These are phyloP conservation scores for Saprolegnia diclina DNA, from an alignment of 352 stramenopile species.

Conservation along the genomic window DNA sequence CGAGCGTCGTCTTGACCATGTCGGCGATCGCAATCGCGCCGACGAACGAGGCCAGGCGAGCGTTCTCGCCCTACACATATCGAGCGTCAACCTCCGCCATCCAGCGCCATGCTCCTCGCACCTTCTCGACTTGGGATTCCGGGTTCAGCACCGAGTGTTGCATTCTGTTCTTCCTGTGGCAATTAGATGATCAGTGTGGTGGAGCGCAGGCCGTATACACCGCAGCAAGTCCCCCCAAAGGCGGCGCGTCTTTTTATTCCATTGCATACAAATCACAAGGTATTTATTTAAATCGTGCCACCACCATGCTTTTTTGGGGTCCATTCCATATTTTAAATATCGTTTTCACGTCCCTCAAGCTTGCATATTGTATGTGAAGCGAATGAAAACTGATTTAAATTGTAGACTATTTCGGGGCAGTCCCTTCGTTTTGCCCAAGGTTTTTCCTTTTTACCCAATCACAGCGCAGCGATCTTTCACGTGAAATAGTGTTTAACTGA, in stretches of 20 bases:
- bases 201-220: constrained; percentile 1
- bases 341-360: not conserved
- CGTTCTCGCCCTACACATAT: constrained; percentile 92
- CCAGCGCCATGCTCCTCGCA: constrained; percentile 6
- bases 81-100: not conserved
- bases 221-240: not conserved
- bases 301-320: not conserved
- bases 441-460: constrained; percentile 1
- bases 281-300: not conserved
- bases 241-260: not conserved
- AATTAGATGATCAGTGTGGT: constrained; percentile 8
- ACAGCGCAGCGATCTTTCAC: not conserved
- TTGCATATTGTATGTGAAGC: not conserved
- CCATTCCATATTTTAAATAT: constrained; percentile 17
- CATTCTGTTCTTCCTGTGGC: constrained; percentile 12
- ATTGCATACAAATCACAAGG: not conserved
- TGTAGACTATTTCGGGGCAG: no score
- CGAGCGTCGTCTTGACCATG: constrained; percentile 99
- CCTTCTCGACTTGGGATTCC: constrained; percentile 80
- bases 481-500: not conserved
- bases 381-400: not conserved
- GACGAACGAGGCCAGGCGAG: constrained; percentile 97
- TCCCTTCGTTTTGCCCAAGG: no score
- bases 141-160: constrained; percentile 64
- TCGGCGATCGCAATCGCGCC: constrained; percentile 99